These are phyloP conservation scores for Pseudotsuga menziesii DNA, from an alignment of 75 land plant genomes.

Conservation along the genomic window DNA sequence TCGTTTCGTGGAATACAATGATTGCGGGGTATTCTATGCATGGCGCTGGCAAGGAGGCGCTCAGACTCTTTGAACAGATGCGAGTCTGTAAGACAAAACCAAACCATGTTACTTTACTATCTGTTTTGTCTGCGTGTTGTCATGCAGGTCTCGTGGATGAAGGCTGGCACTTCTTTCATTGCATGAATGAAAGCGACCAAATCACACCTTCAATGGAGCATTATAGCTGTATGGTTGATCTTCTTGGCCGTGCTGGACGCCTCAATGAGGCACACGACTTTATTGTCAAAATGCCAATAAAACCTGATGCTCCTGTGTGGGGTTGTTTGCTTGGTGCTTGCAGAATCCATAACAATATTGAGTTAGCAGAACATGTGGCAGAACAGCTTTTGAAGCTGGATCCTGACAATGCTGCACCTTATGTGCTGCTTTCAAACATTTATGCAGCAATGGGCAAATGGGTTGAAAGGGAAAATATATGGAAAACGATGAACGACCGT, in stretches of 20 bases:
- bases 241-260: conserved; percentile 17
- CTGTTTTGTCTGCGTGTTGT: conserved; percentile 24
- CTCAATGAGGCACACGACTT: conserved; percentile 7
- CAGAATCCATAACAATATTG: background rate
- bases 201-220: conserved; percentile 10
- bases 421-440: background rate
- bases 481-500: background rate
- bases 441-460: background rate
- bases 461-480: background rate
- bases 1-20: conserved; percentile 19
- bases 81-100: conserved; percentile 16
- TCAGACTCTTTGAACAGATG: conserved; percentile 21
- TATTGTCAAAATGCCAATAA: background rate
- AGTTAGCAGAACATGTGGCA: background rate
- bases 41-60: conserved; percentile 14
- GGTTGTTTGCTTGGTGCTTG: conserved; percentile 10
- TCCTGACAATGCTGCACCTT: background rate
- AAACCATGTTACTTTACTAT: conserved; percentile 14
- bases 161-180: background rate
- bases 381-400: background rate
- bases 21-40: conserved; percentile 25
- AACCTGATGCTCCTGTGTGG: conserved; percentile 6
- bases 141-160: conserved; percentile 10
- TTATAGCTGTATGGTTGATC: conserved; percentile 11
- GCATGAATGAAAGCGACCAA: background rate